Conservation (phyloP, 495 filamentous ascomycete genomes). For the Jackrogersella multiformis region DNA sequence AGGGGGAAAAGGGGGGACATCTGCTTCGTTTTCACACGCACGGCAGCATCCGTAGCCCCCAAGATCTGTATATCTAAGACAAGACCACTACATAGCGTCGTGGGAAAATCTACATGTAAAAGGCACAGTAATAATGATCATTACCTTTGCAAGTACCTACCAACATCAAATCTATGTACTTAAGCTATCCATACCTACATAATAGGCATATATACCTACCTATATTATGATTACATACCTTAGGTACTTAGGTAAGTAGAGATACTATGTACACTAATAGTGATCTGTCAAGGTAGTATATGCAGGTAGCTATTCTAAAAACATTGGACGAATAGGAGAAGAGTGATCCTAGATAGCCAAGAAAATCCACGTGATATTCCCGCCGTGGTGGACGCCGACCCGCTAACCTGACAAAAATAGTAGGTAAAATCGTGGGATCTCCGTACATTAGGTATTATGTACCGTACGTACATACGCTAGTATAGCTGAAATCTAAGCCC, state of each 20-base stretch:
- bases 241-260: conserved; percentile 6
- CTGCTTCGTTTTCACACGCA: conserved; percentile 2
- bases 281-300: too few species aligned
- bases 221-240: too few species aligned
- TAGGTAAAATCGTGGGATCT: conserved; percentile 10
- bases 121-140: conserved; percentile 9
- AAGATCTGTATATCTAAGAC: conserved; percentile 33
- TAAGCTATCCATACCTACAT: too few species aligned
- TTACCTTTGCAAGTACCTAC: too few species aligned
- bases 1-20: too few species aligned
- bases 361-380: conserved; percentile 38
- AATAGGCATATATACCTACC: too few species aligned
- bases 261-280: too few species aligned
- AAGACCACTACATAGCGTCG: conserved; percentile 16
- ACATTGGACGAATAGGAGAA: conserved; percentile 20
- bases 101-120: conserved; percentile 9
- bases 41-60: conserved; percentile 16
- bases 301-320: conserved; percentile 32
- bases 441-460: not conserved
- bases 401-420: conserved; percentile 11
- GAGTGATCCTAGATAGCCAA: conserved; percentile 21
- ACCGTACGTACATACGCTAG: conserved; percentile 2
- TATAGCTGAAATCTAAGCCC: not conserved
- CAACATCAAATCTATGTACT: too few species aligned
- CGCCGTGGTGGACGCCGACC: conserved; percentile 17